Base-by-base conservation (phyloP, 805 yeast species). In the Torulaspora indica region DNA sequence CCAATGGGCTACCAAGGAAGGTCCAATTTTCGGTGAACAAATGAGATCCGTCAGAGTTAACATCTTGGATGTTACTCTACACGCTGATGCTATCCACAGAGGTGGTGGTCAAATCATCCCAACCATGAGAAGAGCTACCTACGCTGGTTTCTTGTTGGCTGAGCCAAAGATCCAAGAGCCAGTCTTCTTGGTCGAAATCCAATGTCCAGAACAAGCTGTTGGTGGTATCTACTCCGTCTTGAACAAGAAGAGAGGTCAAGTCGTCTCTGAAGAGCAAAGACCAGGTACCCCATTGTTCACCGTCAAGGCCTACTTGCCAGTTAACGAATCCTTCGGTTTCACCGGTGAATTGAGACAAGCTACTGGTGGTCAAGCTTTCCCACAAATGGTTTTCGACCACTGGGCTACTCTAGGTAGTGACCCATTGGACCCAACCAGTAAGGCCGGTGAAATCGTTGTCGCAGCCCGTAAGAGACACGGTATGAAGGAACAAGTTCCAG, bases 341-440 rank as follows among this genome's bases (percentile, higher is more conserved):
- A 85, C 96, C 67, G 93, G 95, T 80, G 96, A 90, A 70, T 85
- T 91, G 71, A 88, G 98, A 82, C 97, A 91, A 79, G 96, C 98
- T 71, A 91, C 98, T 70, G 97, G 96, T 86, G 98, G 98, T 76
- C 98, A 91, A 82, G 98, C 98, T 75, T 91, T 91, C 98, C 98
- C 98, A 78, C 98, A 91, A 80, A 81, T 93, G 95, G 95, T 93
- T 75, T 93, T 91, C 77, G 98, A 93, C 76, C 98, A 91, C 76
- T 91, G 98, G 98, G 78, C 88, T 60, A 74, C 87, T 66, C 77
- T 93, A 79, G 68, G 70, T 62, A 95, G 96, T 75, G 93, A 89
- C 75, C 95, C 95, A 71, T 76, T 85, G 61, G 98, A 91, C 76
- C 82, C 90, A 70, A 60, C 82, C 66, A 60, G 81, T 61, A 79